Base-by-base conservation (phyloP, 2,329 filamentous ascomycete species). In the Aspergillus alliaceus region DNA sequence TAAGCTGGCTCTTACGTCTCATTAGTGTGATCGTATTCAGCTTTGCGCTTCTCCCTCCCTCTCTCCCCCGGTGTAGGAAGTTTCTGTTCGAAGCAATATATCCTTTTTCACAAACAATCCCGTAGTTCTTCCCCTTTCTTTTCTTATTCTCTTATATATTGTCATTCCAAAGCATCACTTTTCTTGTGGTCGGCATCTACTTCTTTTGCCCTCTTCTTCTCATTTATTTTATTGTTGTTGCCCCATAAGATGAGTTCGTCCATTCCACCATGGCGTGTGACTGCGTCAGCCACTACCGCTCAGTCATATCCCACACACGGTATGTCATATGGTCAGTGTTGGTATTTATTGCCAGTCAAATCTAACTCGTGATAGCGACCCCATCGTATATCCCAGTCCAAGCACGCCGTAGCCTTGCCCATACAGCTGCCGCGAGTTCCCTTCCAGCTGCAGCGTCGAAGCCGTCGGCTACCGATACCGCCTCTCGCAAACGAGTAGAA, bases 381-480 rank as follows among this genome's bases (percentile, higher is more conserved):
- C 80, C 83, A 66, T 84, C 85, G 59, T 88, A 83, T 66, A 86
- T 83, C 59, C 77, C 84, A 62, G 85, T 88, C 61, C 80, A 83
- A 74, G 84, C 86, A 68, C 84, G 85, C 65, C 84, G 85, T 74
- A 82, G 78, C 64, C 84, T 87, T 71, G 76, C 77, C 69, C 75
- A 80, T 65, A 73, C 65, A 68, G 57, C 63, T 55, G 35, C 64
- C 51, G 56, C 61, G 40, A 58, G 52, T 27, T 50, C 68, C 51
- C 54, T 64, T 27, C 50, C 65, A 48, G 57, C 54, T 47, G 51
- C 63, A 40, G 20, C 61, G 63, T 64, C 67, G 63, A 60, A 68
- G 61, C 63, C 70, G 62, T 60, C 69, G 44, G 65, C 71, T 58
- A 65, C 73, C 24, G 72, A 77, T 61, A 73, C 78, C 50, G 72